Conservation (phyloP, 2,329 filamentous ascomycete species). For the Saccharata proteae region DNA sequence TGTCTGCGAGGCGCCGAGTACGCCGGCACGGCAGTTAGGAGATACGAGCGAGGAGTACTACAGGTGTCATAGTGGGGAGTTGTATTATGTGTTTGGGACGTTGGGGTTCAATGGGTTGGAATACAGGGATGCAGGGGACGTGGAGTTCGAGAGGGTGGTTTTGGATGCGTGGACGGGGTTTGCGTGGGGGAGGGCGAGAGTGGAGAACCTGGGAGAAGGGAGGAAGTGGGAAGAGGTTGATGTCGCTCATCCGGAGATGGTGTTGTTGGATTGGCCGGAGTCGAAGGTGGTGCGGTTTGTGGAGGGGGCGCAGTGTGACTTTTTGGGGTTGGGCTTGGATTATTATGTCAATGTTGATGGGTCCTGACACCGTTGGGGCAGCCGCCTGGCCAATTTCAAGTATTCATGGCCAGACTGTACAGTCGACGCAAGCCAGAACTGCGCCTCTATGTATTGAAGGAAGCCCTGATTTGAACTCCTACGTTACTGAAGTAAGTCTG, state of each 20-base stretch:
- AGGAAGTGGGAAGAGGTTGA: slow-evolving; percentile 13
- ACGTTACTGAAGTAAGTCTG: too few relatives aligned
- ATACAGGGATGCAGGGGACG: slow-evolving; percentile 18
- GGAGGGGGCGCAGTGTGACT: slow-evolving; percentile 17
- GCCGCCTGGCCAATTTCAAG: too few relatives aligned
- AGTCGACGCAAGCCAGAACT: too few relatives aligned
- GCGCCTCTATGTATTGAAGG: too few relatives aligned
- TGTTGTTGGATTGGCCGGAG: slow-evolving; percentile 16
- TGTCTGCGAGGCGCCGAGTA: slow-evolving; percentile 21
- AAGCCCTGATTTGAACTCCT: too few relatives aligned
- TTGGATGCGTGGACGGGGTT: slow-evolving; percentile 23
- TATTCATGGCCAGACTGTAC: too few relatives aligned
- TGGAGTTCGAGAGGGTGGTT: slow-evolving; percentile 19
- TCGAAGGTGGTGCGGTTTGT: slow-evolving; percentile 12
- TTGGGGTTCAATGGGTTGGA: slow-evolving; percentile 22
- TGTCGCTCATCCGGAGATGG: slow-evolving; percentile 10
- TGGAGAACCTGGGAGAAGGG: slow-evolving; percentile 14
- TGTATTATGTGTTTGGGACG: slow-evolving; percentile 21
- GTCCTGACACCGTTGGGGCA: too few relatives aligned
- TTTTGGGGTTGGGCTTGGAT: slow-evolving; percentile 14
- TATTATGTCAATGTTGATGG: slow-evolving; percentile 17
- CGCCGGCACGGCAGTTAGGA: slow-evolving; percentile 15
- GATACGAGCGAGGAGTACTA: slow-evolving; percentile 15
- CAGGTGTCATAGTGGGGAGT: slow-evolving; percentile 21
- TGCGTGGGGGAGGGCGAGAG: slow-evolving; percentile 16